Percentiles rank a stretch among this genome's conserved stretches.
These are phyloP conservation scores for Paraphoma chrysanthemicola DNA, from an alignment of 2,329 filamentous ascomycete species.

Conservation along the genomic window DNA sequence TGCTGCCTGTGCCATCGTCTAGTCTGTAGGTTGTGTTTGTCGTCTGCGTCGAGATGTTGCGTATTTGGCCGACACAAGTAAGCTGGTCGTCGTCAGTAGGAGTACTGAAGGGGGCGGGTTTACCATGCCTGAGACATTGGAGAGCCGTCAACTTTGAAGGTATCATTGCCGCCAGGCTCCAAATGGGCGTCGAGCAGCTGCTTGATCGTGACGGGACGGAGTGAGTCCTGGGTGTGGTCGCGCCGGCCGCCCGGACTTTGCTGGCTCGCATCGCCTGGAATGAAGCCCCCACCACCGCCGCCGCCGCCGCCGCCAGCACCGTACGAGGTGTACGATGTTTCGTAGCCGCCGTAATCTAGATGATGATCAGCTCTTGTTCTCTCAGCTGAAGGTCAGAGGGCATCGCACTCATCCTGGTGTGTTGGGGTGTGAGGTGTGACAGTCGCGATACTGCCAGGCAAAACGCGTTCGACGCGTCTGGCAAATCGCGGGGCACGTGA, in stretches of 20 bases:
- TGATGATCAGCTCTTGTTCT: background rate
- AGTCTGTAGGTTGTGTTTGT: slow-evolving; percentile 93
- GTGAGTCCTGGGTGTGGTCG: slow-evolving; percentile 78
- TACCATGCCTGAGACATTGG: slow-evolving; percentile 66
- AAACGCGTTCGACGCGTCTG: slow-evolving; percentile 42
- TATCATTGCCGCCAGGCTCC: slow-evolving; percentile 64
- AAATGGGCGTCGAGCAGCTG: slow-evolving; percentile 81
- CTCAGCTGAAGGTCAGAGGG: background rate
- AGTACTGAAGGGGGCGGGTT: background rate
- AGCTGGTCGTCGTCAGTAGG: slow-evolving; percentile 57
- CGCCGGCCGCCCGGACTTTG: slow-evolving; percentile 50
- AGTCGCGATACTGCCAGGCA: slow-evolving; percentile 2
- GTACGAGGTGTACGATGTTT: slow-evolving; percentile 63
- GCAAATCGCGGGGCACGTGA: slow-evolving; percentile 29
- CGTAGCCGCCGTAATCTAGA: slow-evolving; percentile 48
- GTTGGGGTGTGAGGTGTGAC: slow-evolving; percentile 12
- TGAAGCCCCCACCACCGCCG: slow-evolving; percentile 66
- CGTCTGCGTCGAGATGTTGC: slow-evolving; percentile 81
- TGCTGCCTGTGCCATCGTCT: slow-evolving; percentile 91
- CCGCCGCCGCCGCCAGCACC: slow-evolving; percentile 61
- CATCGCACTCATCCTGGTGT: slow-evolving; percentile 27
- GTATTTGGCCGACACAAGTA: slow-evolving; percentile 89
- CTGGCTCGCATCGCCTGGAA: slow-evolving; percentile 59
- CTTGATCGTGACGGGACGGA: slow-evolving; percentile 94
- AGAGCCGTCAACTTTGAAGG: slow-evolving; percentile 80